Evolutionary conservation across 164 flowering plant genomes (phyloP), one percentile per base, ranked within the genome.

Genomic region (Vitis rupestris): DNA sequence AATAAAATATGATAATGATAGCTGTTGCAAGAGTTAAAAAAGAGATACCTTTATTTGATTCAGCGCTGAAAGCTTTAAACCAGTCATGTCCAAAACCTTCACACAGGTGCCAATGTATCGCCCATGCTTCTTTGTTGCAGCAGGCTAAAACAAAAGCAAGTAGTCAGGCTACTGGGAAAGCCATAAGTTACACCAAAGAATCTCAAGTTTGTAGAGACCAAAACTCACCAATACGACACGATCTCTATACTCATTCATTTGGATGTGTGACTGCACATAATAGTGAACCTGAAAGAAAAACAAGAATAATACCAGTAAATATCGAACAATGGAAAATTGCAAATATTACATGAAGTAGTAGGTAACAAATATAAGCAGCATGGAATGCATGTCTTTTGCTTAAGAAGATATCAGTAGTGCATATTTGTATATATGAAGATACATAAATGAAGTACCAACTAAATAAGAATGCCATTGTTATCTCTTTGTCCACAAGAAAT

Each of bases 221-320:
- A 59, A 3, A 81, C 90, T 79, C 69, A 93, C 99, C 87, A 96
- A 75, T 72, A 96, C 68, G 9, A 96, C 90, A 63, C 97, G 92
- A 72, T 96, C 99, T 76, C 99, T 83, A 72, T 91, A 96, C 78
- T 96, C 99, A 75, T 96, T 96, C 82, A 96, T 81, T 79, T 96
- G 99, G 79, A 96, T 96, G 74, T 96, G 98, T 30, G 99, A 96
- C 72, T 93, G 99, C 62, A 92, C 87, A 84, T 96, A 96, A 77
- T 84, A 85, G 74, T 93, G 74, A 51, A 87, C 89, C 99, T 95
- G 72, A 61, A 79, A 68, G 2, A 31, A 67, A 56, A 75, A 14
- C 66, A 50, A 65, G 59, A 56, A 9, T 64, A 17, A 63, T 29
- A 37, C 17, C 50, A 31, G 29, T 15, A 68, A 8, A 37, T 60